Evolutionary conservation across 805 yeast genomes (phyloP).

Genomic region (Scheffersomyces amazonensis): DNA sequence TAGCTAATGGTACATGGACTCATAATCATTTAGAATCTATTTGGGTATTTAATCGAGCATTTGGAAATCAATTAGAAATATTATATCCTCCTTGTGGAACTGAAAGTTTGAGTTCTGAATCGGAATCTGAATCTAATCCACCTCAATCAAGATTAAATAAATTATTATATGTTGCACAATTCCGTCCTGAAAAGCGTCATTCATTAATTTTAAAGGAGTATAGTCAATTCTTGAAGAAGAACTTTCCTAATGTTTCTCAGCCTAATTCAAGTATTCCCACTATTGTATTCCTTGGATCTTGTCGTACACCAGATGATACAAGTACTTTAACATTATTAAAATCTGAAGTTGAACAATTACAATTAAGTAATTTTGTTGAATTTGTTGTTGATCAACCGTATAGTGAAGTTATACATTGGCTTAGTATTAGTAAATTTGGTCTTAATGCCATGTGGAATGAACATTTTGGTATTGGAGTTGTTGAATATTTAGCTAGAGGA

Average conservation of each 20-base stretch:
- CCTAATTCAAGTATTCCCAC: constrained; percentile 39
- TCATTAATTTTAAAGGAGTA: constrained; percentile 64
- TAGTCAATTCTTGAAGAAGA: constrained; percentile 44
- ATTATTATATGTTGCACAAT: constrained; percentile 78
- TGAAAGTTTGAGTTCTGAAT: constrained; percentile 35
- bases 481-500: constrained; percentile 86
- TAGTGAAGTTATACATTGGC: constrained; percentile 51
- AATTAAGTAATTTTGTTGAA: constrained; percentile 35
- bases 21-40: constrained; percentile 62
- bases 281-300: constrained; percentile 79
- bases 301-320: constrained; percentile 67
- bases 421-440: constrained; percentile 66
- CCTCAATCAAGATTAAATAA: constrained; percentile 30
- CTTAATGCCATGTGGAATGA: constrained; percentile 99
- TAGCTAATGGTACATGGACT: constrained; percentile 93
- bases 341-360: constrained; percentile 29
- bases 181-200: constrained; percentile 94
- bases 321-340: constrained; percentile 52
- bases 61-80: constrained; percentile 33
- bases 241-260: constrained; percentile 11
- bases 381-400: constrained; percentile 77
- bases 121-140: constrained; percentile 10
- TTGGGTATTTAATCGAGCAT: constrained; percentile 49
- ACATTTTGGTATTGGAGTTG: constrained; percentile 97
- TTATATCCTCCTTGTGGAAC: constrained; percentile 92